A percentile compares a stretch with the other conserved stretches of the same genome.
These are phyloP conservation scores for Rhizodiscina lignyota DNA, from an alignment of 495 filamentous ascomycete genomes.

Conservation along the genomic window DNA sequence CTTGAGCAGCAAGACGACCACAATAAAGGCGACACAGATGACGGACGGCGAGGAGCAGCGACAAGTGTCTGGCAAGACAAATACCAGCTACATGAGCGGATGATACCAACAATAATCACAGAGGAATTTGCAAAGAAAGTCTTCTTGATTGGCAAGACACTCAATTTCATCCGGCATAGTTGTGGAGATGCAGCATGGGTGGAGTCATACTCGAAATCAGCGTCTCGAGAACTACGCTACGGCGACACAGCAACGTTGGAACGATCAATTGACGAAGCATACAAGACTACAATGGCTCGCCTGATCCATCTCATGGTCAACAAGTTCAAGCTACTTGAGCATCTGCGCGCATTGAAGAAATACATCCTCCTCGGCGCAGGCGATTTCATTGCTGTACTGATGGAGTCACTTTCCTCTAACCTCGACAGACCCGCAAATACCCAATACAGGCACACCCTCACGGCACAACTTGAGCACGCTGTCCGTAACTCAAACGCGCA, in stretches of 20 bases:
- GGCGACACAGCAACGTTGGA: conserved; percentile 87
- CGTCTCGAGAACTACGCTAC: conserved; percentile 83
- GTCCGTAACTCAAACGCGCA: conserved; percentile 95
- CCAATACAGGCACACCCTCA: conserved; percentile 89
- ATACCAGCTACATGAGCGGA: conserved; percentile 67
- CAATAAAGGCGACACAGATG: conserved; percentile 23
- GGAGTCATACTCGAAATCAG: conserved; percentile 83
- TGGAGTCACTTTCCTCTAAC: conserved; percentile 87
- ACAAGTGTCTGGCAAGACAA: conserved; percentile 97
- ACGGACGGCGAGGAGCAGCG: conserved; percentile 32
- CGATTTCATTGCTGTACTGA: conserved; percentile 93
- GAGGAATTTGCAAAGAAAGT: conserved; percentile 87
- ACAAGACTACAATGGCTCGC: conserved; percentile 92
- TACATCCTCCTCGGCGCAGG: conserved; percentile 91
- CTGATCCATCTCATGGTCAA: conserved; percentile 86
- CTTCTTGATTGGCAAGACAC: conserved; percentile 89
- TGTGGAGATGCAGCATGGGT: conserved; percentile 94
- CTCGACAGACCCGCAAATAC: conserved; percentile 90
- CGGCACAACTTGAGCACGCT: conserved; percentile 92
- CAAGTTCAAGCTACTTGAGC: conserved; percentile 87
- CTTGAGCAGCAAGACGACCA: conserved; percentile 49
- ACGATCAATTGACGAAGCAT: conserved; percentile 86
- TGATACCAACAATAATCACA: conserved; percentile 87
- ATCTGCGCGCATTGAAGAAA: conserved; percentile 80
- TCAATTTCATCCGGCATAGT: conserved; percentile 95